Percentiles rank a stretch among this genome's conserved stretches.
Conservation (phyloP, 139 green algal genomes). For the Yamagishiella unicocca region DNA sequence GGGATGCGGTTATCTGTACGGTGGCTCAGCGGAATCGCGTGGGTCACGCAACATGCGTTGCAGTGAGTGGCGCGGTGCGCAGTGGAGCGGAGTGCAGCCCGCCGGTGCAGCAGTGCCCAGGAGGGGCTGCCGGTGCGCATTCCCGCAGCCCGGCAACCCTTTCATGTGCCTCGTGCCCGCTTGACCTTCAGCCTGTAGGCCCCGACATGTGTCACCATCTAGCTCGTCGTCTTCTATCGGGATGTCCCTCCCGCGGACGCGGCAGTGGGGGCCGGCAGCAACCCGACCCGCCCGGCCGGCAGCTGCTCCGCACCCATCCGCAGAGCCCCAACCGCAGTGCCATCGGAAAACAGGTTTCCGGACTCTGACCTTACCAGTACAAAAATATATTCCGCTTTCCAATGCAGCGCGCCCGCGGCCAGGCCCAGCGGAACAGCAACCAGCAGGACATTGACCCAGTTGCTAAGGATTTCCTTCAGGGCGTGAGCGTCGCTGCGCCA, state of each 20-base stretch:
- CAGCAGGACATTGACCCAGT: slow-evolving; percentile 24
- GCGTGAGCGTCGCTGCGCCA: background rate
- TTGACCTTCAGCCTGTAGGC: background rate
- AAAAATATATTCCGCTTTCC: slow-evolving; percentile 16
- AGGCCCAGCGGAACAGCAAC: background rate
- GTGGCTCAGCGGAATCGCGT: too few relatives aligned
- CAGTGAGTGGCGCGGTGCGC: background rate
- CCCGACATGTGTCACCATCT: background rate
- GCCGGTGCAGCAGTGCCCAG: too few relatives aligned
- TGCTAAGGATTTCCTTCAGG: slow-evolving; percentile 5
- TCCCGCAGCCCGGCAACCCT: too few relatives aligned
- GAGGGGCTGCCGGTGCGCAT: too few relatives aligned
- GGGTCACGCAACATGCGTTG: too few relatives aligned
- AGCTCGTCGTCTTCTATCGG: background rate
- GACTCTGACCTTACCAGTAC: slow-evolving; percentile 1
- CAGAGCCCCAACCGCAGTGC: background rate
- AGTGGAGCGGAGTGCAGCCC: background rate
- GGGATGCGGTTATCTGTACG: background rate
- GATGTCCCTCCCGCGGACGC: background rate
- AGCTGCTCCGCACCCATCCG: background rate
- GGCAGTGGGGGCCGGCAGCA: background rate
- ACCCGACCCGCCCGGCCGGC: background rate
- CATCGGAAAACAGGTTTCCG: background rate
- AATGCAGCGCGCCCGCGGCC: background rate
- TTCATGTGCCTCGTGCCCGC: too few relatives aligned